Evolutionary conservation across 768 basidiomycete genomes (phyloP).

Genomic region (Tulasnella sp.): DNA sequence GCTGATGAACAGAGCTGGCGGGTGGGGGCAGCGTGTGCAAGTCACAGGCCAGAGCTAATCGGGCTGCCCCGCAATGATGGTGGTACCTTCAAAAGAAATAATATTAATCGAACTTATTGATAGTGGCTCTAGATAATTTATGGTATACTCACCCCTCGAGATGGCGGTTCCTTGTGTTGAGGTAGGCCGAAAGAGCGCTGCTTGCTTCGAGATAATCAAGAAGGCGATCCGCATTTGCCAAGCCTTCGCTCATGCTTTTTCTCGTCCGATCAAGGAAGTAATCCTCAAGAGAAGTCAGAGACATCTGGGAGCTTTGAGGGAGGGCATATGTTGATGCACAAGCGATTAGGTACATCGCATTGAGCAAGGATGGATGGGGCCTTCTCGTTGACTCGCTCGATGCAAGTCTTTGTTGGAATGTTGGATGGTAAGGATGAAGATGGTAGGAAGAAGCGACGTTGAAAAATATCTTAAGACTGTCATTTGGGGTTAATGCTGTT

Average conservation of each 20-base stretch:
- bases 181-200: neutral
- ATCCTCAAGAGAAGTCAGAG: slow-evolving; percentile 9
- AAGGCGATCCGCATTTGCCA: slow-evolving; percentile 9
- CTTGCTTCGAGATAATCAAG: neutral
- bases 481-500: neutral
- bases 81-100: neutral
- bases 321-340: slow-evolving; percentile 3
- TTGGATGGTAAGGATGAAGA: neutral
- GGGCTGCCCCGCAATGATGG: neutral
- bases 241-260: slow-evolving; percentile 8
- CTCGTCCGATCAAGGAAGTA: slow-evolving; percentile 16
- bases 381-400: neutral
- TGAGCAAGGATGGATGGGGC: slow-evolving; percentile 15
- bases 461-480: neutral
- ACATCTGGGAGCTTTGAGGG: neutral
- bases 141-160: neutral
- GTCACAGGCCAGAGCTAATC: neutral
- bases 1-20: neutral
- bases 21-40: neutral
- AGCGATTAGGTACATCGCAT: slow-evolving; percentile 21
- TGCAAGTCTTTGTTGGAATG: neutral
- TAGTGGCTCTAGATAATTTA: neutral
- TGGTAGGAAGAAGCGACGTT: neutral
- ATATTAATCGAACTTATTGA: neutral
- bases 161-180: neutral